Conservation (phyloP, 768 basidiomycete species). For the Suillus variegatus region DNA sequence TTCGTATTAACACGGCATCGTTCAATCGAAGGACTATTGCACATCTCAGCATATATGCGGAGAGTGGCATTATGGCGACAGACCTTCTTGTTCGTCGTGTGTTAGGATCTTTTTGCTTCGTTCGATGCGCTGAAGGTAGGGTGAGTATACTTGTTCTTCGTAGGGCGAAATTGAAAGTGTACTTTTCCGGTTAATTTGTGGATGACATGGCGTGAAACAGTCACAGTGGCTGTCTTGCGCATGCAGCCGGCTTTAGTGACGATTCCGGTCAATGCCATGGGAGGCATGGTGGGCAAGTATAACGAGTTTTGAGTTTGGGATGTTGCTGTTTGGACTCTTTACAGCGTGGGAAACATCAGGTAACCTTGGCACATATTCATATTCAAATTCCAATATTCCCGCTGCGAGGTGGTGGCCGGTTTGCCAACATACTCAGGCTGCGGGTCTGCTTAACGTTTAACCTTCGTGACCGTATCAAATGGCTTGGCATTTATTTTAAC, state of each 20-base stretch:
- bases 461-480: too few species aligned
- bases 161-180: conserved; percentile 18
- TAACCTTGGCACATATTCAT: too few species aligned
- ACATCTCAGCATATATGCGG: conserved; percentile 11
- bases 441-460: too few species aligned
- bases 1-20: conserved; percentile 76
- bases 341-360: not conserved
- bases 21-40: conserved; percentile 59
- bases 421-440: too few species aligned
- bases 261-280: conserved; percentile 71
- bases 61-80: conserved; percentile 25
- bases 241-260: conserved; percentile 83
- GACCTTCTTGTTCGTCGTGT: conserved; percentile 75
- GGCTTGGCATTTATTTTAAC: too few species aligned
- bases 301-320: not conserved
- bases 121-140: conserved; percentile 57
- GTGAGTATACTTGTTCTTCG: conserved; percentile 5
- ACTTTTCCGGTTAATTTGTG: conserved; percentile 82
- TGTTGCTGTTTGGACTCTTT: not conserved
- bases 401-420: too few species aligned
- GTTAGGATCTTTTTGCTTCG: conserved; percentile 77
- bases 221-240: conserved; percentile 84
- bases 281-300: conserved; percentile 55
- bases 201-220: conserved; percentile 71
- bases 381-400: too few species aligned